These are phyloP conservation scores for Bipolaris cookei DNA, from an alignment of 2,329 filamentous ascomycete genomes.

Conservation along the genomic window DNA sequence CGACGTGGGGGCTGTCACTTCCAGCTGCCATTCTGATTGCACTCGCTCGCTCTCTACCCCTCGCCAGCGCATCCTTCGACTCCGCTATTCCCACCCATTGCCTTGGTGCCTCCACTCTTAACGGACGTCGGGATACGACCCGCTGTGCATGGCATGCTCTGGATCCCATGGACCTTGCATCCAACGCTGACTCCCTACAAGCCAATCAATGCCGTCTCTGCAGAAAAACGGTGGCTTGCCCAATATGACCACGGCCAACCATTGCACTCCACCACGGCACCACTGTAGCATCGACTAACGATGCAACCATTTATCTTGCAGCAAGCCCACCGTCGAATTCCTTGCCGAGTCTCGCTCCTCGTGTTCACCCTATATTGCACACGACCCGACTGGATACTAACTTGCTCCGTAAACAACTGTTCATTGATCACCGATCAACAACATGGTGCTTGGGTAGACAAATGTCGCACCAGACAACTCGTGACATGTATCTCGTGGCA, in stretches of 20 bases:
- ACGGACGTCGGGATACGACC: conserved; percentile 3
- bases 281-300: neutral
- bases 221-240: conserved; percentile 1
- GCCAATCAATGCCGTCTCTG: neutral
- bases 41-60: conserved; percentile 14
- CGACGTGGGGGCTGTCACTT: conserved; percentile 14
- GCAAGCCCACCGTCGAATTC: neutral
- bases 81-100: conserved; percentile 21
- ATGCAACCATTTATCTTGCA: conserved; percentile 2
- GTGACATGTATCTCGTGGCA: neutral
- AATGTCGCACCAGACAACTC: neutral
- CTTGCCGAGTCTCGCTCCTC: neutral
- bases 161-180: conserved; percentile 1
- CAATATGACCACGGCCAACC: conserved; percentile 5
- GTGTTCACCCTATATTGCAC: neutral
- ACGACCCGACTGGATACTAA: neutral
- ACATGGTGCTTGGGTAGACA: conserved; percentile 3
- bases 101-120: conserved; percentile 9
- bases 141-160: conserved; percentile 4
- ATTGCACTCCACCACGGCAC: neutral
- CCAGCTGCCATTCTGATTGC: conserved; percentile 3
- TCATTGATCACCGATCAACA: conserved; percentile 10
- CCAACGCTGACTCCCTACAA: neutral
- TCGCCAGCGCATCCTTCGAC: conserved; percentile 37
- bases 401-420: conserved; percentile 3